These are phyloP conservation scores for Globisporangium cylindrosporum DNA, from an alignment of 352 stramenopile species.

Conservation along the genomic window DNA sequence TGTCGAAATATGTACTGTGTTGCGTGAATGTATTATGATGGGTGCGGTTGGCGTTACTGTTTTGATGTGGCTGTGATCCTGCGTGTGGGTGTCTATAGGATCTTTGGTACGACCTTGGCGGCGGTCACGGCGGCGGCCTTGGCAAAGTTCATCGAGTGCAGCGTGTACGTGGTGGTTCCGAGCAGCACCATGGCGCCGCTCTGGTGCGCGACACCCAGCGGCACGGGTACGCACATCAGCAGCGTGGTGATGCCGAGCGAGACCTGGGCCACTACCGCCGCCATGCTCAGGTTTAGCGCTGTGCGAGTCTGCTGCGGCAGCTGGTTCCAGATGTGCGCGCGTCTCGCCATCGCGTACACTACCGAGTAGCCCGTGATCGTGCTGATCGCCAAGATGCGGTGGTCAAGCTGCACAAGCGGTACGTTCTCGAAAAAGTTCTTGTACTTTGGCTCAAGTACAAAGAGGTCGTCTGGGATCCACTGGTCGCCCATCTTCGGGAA, in stretches of 20 bases:
- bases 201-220: slow-evolving; percentile 95
- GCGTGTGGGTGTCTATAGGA: slow-evolving; percentile 17
- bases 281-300: slow-evolving; percentile 77
- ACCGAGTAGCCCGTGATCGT: slow-evolving; percentile 77
- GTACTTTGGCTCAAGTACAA: slow-evolving; percentile 87
- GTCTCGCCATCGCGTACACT: slow-evolving; percentile 66
- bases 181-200: slow-evolving; percentile 94
- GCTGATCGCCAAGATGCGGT: slow-evolving; percentile 92
- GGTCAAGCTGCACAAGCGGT: slow-evolving; percentile 95
- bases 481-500: slow-evolving; percentile 95
- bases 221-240: slow-evolving; percentile 95
- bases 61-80: not conserved
- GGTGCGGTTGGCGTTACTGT: not conserved
- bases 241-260: slow-evolving; percentile 96
- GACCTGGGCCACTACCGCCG: slow-evolving; percentile 78
- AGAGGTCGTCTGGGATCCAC: slow-evolving; percentile 94
- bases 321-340: slow-evolving; percentile 81
- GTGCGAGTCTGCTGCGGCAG: slow-evolving; percentile 74
- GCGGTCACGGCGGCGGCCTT: slow-evolving; percentile 33
- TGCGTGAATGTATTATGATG: not conserved
- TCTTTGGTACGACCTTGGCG: slow-evolving; percentile 35
- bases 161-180: slow-evolving; percentile 89
- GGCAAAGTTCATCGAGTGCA: slow-evolving; percentile 89
- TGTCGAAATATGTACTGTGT: not conserved
- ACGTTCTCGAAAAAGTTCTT: slow-evolving; percentile 99